Evolutionary conservation across 2,329 filamentous ascomycete genomes (phyloP).

Genomic region (Aspergillus phoenicis): DNA sequence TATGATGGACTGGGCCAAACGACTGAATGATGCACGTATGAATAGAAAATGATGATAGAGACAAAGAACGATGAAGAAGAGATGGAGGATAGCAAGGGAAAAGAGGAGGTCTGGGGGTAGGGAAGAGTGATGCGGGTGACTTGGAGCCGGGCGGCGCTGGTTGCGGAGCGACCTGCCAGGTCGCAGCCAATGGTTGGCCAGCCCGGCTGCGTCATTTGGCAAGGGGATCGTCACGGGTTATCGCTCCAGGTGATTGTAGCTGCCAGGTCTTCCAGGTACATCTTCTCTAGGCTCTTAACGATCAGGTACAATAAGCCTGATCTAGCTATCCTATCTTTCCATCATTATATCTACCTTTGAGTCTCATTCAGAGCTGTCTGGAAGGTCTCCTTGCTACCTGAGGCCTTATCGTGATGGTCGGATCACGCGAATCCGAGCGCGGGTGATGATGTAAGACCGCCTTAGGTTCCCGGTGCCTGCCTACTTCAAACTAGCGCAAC

Average conservation of each 20-base stretch:
- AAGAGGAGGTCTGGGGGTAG: slow-evolving; percentile 22
- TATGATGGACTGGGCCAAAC: slow-evolving; percentile 16
- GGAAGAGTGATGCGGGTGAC: slow-evolving; percentile 24
- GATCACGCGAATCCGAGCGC: slow-evolving; percentile 6
- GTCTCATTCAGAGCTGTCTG: background rate
- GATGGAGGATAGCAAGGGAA: slow-evolving; percentile 23
- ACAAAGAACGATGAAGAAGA: slow-evolving; percentile 25
- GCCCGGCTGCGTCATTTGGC: slow-evolving; percentile 26
- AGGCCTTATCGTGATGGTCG: background rate
- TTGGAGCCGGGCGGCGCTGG: slow-evolving; percentile 13
- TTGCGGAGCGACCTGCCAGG: slow-evolving; percentile 26
- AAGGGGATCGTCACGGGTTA: slow-evolving; percentile 21
- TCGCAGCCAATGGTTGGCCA: slow-evolving; percentile 23
- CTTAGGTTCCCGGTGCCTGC: slow-evolving; percentile 4
- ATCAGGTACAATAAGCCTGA: background rate
- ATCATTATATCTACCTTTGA: background rate
- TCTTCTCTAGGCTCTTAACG: background rate
- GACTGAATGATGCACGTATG: slow-evolving; percentile 20
- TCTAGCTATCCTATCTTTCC: background rate
- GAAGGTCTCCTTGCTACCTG: background rate
- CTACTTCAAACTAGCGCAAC: slow-evolving; percentile 1
- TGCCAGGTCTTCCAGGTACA: background rate
- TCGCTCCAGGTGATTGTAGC: slow-evolving; percentile 18
- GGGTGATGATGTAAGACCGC: slow-evolving; percentile 19
- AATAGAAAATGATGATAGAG: slow-evolving; percentile 27